Conservation (phyloP, 768 basidiomycete species). For the Phlebiopsis flavidoalba region DNA sequence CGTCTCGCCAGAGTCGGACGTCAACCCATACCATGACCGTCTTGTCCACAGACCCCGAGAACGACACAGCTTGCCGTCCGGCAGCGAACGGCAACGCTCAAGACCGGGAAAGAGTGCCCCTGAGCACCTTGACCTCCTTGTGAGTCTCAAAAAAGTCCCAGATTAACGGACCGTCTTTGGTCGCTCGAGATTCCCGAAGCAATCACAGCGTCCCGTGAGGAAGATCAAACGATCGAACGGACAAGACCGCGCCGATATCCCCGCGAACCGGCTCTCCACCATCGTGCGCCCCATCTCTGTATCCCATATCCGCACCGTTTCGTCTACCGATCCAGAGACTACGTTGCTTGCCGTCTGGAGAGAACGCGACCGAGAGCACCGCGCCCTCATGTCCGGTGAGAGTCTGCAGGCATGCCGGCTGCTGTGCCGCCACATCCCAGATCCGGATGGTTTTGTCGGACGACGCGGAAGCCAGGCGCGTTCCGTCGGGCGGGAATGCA, state of each 20-base stretch:
- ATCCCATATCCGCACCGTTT: slow-evolving; percentile 1
- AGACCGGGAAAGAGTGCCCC: neutral
- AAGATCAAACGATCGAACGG: slow-evolving; percentile 2
- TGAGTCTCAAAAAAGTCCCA: slow-evolving; percentile 1
- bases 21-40: neutral
- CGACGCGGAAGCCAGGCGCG: slow-evolving; percentile 18
- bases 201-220: neutral
- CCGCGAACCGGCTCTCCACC: neutral
- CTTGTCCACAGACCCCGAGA: neutral
- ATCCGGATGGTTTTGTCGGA: slow-evolving; percentile 17
- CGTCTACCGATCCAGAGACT: slow-evolving; percentile 1
- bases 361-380: slow-evolving; percentile 3
- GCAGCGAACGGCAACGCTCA: neutral
- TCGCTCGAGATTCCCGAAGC: neutral
- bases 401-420: neutral
- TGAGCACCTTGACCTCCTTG: neutral
- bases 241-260: neutral
- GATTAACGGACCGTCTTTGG: neutral
- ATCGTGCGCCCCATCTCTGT: neutral
- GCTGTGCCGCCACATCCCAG: slow-evolving; percentile 15
- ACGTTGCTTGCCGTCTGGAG: slow-evolving; percentile 2
- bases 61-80: neutral
- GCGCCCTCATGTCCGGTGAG: neutral
- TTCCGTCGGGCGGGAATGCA: slow-evolving; percentile 24
- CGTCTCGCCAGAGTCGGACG: neutral